Evolutionary conservation across 495 filamentous ascomycete species (phyloP).

Genomic region (Lasiosphaeria hispida): DNA sequence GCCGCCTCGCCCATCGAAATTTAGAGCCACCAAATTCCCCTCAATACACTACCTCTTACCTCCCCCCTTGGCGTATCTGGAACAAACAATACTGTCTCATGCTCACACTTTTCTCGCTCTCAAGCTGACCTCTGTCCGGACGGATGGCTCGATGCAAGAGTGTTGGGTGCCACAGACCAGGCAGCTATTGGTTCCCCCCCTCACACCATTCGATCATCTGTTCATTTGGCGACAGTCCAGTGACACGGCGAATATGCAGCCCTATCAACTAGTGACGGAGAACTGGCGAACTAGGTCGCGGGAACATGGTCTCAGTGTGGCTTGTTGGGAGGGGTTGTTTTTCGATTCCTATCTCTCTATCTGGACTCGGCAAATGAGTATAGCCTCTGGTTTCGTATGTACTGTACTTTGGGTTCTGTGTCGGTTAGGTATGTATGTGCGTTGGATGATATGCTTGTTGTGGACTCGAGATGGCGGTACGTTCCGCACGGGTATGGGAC

Average conservation of each 20-base stretch:
- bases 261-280: slow-evolving; percentile 21
- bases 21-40: slow-evolving; percentile 13
- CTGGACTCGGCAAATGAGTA: no score
- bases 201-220: background rate
- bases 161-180: background rate
- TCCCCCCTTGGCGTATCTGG: background rate
- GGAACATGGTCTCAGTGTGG: no score
- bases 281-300: slow-evolving; percentile 8
- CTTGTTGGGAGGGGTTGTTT: background rate
- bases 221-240: slow-evolving; percentile 16
- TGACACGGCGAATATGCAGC: slow-evolving; percentile 25
- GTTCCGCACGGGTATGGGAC: no score
- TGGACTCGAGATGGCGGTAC: no score
- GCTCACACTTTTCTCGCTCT: background rate
- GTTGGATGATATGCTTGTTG: no score
- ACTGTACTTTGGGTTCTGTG: no score
- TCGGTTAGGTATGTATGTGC: no score
- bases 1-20: slow-evolving; percentile 14
- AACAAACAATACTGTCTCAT: background rate
- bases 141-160: background rate
- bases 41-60: background rate
- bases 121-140: no score
- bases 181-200: slow-evolving; percentile 4
- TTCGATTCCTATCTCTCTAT: background rate
- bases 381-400: no score